Conservation (phyloP, 2,329 filamentous ascomycete species). For the Sphaerulina vaccinii region DNA sequence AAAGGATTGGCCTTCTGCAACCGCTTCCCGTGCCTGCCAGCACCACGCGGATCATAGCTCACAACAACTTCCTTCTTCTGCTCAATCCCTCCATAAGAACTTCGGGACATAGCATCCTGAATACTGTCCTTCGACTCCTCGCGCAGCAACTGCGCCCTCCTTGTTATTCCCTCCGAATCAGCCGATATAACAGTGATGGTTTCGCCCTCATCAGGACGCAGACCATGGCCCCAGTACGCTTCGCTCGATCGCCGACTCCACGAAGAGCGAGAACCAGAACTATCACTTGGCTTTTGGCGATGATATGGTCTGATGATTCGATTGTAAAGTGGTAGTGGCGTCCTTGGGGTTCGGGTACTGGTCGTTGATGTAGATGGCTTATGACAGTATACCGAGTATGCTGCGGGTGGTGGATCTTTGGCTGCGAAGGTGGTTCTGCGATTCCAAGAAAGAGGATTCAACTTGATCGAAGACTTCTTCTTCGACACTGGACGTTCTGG, state of each 20-base stretch:
- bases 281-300: background rate
- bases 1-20: background rate
- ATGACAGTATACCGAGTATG: background rate
- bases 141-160: background rate
- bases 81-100: slow-evolving; percentile 10
- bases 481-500: background rate
- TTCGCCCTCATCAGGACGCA: slow-evolving; percentile 17
- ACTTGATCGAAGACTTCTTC: slow-evolving; percentile 1
- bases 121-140: background rate
- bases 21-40: background rate
- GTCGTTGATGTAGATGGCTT: slow-evolving; percentile 10
- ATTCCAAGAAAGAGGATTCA: slow-evolving; percentile 13
- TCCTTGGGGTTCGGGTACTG: slow-evolving; percentile 2
- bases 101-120: background rate
- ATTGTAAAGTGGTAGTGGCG: background rate
- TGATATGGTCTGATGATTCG: background rate
- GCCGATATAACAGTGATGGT: slow-evolving; percentile 16
- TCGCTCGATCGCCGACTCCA: background rate
- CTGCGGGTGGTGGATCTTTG: background rate
- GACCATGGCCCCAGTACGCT: background rate
- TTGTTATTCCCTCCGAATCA: slow-evolving; percentile 15
- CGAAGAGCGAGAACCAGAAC: background rate
- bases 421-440: slow-evolving; percentile 16
- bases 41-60: slow-evolving; percentile 12
- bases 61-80: slow-evolving; percentile 16